A percentile compares a stretch with the other conserved stretches of the same genome.
Conservation (phyloP, 225 moss, liverwort and hornwort genomes). For the Sphagnum contortum region DNA sequence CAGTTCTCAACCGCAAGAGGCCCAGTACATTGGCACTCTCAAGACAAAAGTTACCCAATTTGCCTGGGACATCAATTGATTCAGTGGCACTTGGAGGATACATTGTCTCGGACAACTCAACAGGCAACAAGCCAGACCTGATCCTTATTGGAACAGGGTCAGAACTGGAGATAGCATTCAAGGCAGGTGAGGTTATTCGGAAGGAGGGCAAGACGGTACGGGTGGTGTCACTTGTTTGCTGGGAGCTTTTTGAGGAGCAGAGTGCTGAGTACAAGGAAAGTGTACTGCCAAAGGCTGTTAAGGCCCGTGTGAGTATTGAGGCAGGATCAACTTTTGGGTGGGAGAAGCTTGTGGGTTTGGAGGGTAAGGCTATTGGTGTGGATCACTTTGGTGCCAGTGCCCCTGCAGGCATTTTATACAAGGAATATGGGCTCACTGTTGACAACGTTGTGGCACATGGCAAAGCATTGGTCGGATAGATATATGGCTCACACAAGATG, state of each 20-base stretch:
- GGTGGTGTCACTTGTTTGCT: conserved; percentile 37
- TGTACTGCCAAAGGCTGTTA: conserved; percentile 32
- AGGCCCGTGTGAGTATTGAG: conserved; percentile 54
- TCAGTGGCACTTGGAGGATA: conserved; percentile 35
- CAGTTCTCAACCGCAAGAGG: conserved; percentile 29
- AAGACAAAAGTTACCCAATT: conserved; percentile 41
- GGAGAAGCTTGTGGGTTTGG: conserved; percentile 27
- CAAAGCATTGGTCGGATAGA: conserved; percentile 1
- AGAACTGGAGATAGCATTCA: conserved; percentile 47
- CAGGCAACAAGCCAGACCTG: conserved; percentile 35
- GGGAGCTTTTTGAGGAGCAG: conserved; percentile 58
- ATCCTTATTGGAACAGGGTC: conserved; percentile 45
- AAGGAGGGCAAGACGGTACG: conserved; percentile 40
- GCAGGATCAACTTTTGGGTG: conserved; percentile 53
- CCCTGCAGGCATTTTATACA: conserved; percentile 21
- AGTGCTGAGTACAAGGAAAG: conserved; percentile 49
- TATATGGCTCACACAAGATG: no score
- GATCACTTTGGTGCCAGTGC: conserved; percentile 55
- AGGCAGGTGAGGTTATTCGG: conserved; percentile 30
- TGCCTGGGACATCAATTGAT: conserved; percentile 37
- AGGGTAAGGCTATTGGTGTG: conserved; percentile 38
- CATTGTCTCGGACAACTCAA: conserved; percentile 23
- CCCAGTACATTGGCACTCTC: conserved; percentile 43
- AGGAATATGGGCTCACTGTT: conserved; percentile 30
- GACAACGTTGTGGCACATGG: conserved; percentile 42